Evolutionary conservation across 2,329 filamentous ascomycete genomes (phyloP).

Genomic region (Neonectria faginata): DNA sequence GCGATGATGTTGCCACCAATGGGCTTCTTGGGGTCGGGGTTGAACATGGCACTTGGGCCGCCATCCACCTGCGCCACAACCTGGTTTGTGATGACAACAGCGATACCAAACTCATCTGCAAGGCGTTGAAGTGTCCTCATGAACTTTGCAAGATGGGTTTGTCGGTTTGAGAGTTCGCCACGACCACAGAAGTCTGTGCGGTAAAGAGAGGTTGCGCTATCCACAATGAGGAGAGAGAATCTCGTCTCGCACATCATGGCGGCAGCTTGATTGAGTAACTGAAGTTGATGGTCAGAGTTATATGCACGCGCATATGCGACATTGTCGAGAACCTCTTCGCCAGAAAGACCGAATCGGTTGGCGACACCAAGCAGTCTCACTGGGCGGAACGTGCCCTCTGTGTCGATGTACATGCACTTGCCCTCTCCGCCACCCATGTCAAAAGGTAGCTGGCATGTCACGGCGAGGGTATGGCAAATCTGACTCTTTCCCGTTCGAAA

Average conservation of each 20-base stretch:
- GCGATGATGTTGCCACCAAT: constrained; percentile 99
- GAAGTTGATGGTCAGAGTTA: constrained; percentile 97
- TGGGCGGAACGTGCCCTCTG: constrained; percentile 95
- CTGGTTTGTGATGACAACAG: constrained; percentile 98
- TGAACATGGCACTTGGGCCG: constrained; percentile 97
- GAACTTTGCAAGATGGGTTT: constrained; percentile 89
- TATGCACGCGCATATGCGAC: constrained; percentile 98
- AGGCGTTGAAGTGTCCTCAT: constrained; percentile 86
- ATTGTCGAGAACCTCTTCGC: constrained; percentile 97
- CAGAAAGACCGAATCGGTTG: constrained; percentile 92
- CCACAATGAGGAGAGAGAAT: constrained; percentile 94
- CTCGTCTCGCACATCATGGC: constrained; percentile 99
- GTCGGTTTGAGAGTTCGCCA: constrained; percentile 93
- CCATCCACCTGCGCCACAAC: constrained; percentile 98
- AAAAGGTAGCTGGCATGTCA: constrained; percentile 96
- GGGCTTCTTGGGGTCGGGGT: constrained; percentile 98
- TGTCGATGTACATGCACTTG: constrained; percentile 98
- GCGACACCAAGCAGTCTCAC: constrained; percentile 92
- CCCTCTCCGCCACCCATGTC: constrained; percentile 99
- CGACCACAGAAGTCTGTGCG: constrained; percentile 97
- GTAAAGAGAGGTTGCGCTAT: constrained; percentile 95
- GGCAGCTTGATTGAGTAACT: constrained; percentile 92
- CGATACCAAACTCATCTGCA: constrained; percentile 90
- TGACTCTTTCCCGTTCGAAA: constrained; percentile 99
- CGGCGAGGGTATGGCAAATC: constrained; percentile 97